Evolutionary conservation across 345 rosid species (phyloP), one percentile per base, ranked within the genome.

Genomic region (Limnanthes douglasii): DNA sequence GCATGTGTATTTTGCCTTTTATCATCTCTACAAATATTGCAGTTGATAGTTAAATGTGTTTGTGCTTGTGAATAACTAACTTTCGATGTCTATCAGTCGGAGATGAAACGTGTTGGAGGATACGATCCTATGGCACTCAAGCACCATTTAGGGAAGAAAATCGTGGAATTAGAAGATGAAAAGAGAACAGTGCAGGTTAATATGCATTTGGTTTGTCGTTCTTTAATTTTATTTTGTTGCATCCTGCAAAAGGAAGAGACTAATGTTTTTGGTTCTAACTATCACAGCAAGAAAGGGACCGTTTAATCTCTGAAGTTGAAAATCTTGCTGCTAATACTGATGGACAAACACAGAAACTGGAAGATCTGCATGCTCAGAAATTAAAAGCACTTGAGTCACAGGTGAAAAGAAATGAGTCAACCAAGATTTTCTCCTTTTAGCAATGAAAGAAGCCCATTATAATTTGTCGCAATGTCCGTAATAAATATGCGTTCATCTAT

Each of bases 71-170:
- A 48, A 45, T 29, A 2, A 8, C 3, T 41, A 4, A 5, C 20
- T 18, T 0, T 13, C 43, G 14, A 36, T 12, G 48, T 13, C 31
- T 37, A 58, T 57, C 86, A 90, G 94, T 70, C 95, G 7, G 94
- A 84, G 55, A 90, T 90, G 95, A 77, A 84, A 64, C 86, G 70
- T 34, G 61, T 90, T 57, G 84, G 86, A 41, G 86, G 86, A 25
- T 55, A 50, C 59, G 82, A 74, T 46, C 53, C 78, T 30, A 42
- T 64, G 45, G 83, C 78, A 6, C 78, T 90, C 39, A 84, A 84
- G 77, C 95, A 70, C 51, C 98, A 79, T 57, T 90, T 79, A 47
- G 98, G 92, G 41, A 90, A 77, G 78, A 90, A 90, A 67, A 62
- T 90, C 46, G 66, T 69, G 23, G 98, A 84, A 53, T 45, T 90